Conservation (phyloP, 164 flowering plant genomes). For the Warburgia ugandensis region DNA sequence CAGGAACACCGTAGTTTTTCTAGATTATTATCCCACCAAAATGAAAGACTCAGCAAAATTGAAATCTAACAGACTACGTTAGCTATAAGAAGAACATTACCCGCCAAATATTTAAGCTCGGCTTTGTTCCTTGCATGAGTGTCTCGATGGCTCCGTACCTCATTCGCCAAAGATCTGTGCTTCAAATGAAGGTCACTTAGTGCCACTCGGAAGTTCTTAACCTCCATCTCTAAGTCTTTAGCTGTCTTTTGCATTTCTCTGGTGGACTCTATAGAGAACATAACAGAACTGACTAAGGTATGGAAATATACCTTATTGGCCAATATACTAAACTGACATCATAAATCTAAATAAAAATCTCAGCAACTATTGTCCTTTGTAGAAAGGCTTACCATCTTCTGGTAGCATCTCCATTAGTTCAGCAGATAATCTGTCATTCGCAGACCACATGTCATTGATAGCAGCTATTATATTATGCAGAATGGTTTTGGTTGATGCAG, state of each 20-base stretch:
- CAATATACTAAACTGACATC: background rate
- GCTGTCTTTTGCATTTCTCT: slow-evolving; percentile 24
- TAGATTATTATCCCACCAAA: no score
- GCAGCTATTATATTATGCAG: slow-evolving; percentile 42
- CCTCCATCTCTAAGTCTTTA: slow-evolving; percentile 37
- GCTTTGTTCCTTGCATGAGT: slow-evolving; percentile 63
- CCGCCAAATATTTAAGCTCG: slow-evolving; percentile 48
- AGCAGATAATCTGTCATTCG: slow-evolving; percentile 38
- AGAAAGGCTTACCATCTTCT: slow-evolving; percentile 44
- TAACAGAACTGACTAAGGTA: background rate
- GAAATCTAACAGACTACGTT: background rate
- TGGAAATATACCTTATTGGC: slow-evolving; percentile 3
- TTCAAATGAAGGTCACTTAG: slow-evolving; percentile 62
- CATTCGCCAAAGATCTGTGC: slow-evolving; percentile 43
- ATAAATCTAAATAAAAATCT: background rate
- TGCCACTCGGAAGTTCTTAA: slow-evolving; percentile 44
- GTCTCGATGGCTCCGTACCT: slow-evolving; percentile 45
- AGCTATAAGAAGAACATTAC: slow-evolving; percentile 28
- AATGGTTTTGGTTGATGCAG: slow-evolving; percentile 27
- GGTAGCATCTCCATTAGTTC: slow-evolving; percentile 31
- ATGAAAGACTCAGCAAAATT: no score
- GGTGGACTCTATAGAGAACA: slow-evolving; percentile 36
- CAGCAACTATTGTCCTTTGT: background rate
- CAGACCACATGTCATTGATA: slow-evolving; percentile 41
- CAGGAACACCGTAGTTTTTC: no score